Evolutionary conservation across 345 rosid species (phyloP), one percentile per base, ranked within the genome.

Genomic region (Iberis pinnata): DNA sequence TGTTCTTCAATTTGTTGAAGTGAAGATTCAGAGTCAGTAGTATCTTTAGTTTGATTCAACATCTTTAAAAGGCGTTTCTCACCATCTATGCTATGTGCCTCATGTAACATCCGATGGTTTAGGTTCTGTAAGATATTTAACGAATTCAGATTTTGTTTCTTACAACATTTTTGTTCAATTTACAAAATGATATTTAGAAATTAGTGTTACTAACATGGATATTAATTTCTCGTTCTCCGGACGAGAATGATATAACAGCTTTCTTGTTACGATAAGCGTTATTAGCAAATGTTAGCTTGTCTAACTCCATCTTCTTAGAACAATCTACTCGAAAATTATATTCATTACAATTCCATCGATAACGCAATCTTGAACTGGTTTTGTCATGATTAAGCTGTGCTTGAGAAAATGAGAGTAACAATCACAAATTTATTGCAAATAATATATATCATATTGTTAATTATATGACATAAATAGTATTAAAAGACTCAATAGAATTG

Each of bases 241-340:
- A 60, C 1, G 56, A 49, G 27, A 49, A 49, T 39, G 49, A 49
- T 49, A 29, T 7, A 39, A 60, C 40, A 49, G 41, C 18, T 33
- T 49, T 60, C 49, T 60, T 60, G 40, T 38, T 55, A 48, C 47
- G 64, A 13, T 26, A 59, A 0, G 64, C 64, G 0, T n/a, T 35
- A 20, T 60, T 33, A 42, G 65, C 17, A 12, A 60, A 60, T 5
- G 49, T 49, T 40, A 31, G 8, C 55, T 60, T 60, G 39, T 49
- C 57, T 8, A 60, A 22, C 25, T 22, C 25, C 25, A 22, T 22
- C 25, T 22, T 22, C 25, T 22, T 22, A 22, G 6, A 22, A 22
- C 25, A 22, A 2, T 22, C 4, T 6, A 6, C 3, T 22, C 25
- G 25, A 22, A 22, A 3, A 22, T 6, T 22, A 2, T 6, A 22